Base-by-base conservation (phyloP, 805 yeast genomes). In the Torulaspora franciscae region DNA sequence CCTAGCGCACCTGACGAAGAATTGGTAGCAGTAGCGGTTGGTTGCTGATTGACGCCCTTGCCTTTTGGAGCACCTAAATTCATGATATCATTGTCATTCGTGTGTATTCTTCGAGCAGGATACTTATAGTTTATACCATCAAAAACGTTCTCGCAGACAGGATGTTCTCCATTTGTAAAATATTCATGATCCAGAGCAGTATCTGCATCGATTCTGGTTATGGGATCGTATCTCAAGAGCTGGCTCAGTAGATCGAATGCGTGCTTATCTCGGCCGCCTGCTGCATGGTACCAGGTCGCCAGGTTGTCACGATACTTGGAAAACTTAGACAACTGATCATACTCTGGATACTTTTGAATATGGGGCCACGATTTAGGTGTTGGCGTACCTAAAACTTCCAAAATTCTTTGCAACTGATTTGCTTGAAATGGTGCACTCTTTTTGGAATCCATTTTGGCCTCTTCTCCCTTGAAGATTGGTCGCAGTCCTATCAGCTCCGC, bases 381-480 rank as follows among this genome's bases (percentile, higher is more conserved):
- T 0, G 99, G 99, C 0, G 95, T 80, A 0, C 99, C 99, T 49
- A 93, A 66, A n/a, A 93, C 83, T 64, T 93, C 98, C 23, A 93
- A 71, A 19, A 93, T 90, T 61, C 88, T 89, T 57, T 85, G 84
- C 61, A 91, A 75, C 68, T 93, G 99, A 61, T 86, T 90, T 46
- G 84, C 81, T 65, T 93, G 99, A 65, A 93, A 93, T 2, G 98
- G 97, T 4, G 91, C 90, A 45, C 81, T 83, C 59, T 91, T 90
- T 59, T 89, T 91, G 54, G 85, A 85, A 62, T 90, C 98, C 76
- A 91, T 85, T 56, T 91, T 91, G 10, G 95, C 93, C 61, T 93
- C 99, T 66, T 93, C 99, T 43, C 99, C 99, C 64, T 93, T 93
- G 69, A 93, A 93, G 7, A 93, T 82, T 0, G 99, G 99, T 55